Evolutionary conservation across 1,284 basidiomycete species (phyloP).

Genomic region (Melampsora medusae): DNA sequence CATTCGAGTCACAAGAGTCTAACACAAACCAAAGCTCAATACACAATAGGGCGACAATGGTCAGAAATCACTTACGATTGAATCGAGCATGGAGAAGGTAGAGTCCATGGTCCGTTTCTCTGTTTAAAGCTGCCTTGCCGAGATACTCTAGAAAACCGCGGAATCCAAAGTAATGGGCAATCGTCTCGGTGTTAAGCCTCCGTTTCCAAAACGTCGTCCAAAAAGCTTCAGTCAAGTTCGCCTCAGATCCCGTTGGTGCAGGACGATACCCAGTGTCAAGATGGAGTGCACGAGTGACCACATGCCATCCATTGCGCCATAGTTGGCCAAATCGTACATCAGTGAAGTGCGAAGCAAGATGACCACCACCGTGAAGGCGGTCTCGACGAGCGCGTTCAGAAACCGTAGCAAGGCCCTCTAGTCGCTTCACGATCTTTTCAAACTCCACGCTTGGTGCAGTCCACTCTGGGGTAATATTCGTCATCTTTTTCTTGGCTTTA

Average conservation of each 20-base stretch:
- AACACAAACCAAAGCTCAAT: background rate
- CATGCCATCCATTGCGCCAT: slow-evolving; percentile 42
- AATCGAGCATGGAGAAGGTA: slow-evolving; percentile 39
- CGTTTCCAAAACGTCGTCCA: slow-evolving; percentile 43
- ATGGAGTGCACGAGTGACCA: slow-evolving; percentile 38
- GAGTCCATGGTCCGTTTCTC: slow-evolving; percentile 41
- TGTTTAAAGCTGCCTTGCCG: slow-evolving; percentile 39
- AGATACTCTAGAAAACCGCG: slow-evolving; percentile 37
- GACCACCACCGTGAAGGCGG: slow-evolving; percentile 33
- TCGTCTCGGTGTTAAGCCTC: slow-evolving; percentile 31
- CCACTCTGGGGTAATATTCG: slow-evolving; percentile 12
- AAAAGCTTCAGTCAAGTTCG: slow-evolving; percentile 21
- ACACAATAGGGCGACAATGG: background rate
- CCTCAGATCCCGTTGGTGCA: background rate
- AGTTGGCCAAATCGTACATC: slow-evolving; percentile 38
- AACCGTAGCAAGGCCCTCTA: slow-evolving; percentile 30
- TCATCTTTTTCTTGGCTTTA: slow-evolving; percentile 27
- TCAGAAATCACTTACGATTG: slow-evolving; percentile 30
- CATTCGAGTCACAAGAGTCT: slow-evolving; percentile 45
- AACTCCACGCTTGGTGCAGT: slow-evolving; percentile 37
- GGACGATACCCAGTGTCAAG: slow-evolving; percentile 44
- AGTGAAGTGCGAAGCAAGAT: slow-evolving; percentile 32
- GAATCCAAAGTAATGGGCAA: slow-evolving; percentile 43
- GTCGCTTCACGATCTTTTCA: slow-evolving; percentile 21
- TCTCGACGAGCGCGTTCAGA: slow-evolving; percentile 36